Conservation (phyloP, 73 alveolate species). For the Stentor roeselii region DNA sequence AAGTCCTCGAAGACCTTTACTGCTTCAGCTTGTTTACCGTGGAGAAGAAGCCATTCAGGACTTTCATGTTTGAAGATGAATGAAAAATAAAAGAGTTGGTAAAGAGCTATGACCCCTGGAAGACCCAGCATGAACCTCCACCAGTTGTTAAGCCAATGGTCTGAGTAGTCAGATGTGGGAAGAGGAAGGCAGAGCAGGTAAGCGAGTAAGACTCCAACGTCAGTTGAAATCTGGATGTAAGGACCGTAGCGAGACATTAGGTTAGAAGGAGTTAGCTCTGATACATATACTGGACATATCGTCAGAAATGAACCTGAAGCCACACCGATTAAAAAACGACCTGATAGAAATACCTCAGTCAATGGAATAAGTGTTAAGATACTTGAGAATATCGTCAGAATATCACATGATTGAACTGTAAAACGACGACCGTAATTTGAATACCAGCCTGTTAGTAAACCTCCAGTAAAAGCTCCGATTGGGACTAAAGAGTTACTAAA, state of each 20-base stretch:
- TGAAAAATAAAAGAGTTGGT: not conserved
- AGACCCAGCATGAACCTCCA: not conserved
- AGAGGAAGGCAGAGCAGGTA: not conserved
- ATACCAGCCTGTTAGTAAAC: not conserved
- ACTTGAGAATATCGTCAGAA: not conserved
- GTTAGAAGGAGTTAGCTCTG: not conserved
- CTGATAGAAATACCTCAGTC: not conserved
- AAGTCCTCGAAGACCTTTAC: no score
- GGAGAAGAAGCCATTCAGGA: not conserved
- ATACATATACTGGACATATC: not conserved
- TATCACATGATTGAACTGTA: not conserved
- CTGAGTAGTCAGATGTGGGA: not conserved
- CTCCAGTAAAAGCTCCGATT: not conserved
- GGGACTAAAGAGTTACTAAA: not conserved
- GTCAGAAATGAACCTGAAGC: not conserved
- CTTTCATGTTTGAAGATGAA: not conserved
- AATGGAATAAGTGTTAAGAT: not conserved
- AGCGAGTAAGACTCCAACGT: not conserved
- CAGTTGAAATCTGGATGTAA: not conserved
- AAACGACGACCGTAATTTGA: not conserved
- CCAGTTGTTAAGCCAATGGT: not conserved
- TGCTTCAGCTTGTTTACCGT: not conserved
- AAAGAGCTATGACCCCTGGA: not conserved
- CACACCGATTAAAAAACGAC: not conserved
- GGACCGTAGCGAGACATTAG: not conserved